A percentile compares a stretch with the other conserved stretches of the same genome.
These are phyloP conservation scores for Wickerhamomyces bisporus DNA, from an alignment of 805 yeast genomes.

Conservation along the genomic window DNA sequence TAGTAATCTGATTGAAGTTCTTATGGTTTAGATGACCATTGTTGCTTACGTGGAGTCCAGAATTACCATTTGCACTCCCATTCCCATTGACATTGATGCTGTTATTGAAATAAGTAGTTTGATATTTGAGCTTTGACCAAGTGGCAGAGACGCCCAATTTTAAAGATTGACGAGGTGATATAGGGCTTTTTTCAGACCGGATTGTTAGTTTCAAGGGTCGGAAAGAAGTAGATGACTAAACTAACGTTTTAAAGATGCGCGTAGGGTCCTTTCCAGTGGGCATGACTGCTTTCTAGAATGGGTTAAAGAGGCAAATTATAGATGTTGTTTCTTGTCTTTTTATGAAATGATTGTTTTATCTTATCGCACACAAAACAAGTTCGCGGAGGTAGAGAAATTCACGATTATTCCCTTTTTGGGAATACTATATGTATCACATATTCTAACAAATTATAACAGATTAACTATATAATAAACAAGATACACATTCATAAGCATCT, in stretches of 20 bases:
- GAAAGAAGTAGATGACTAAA: background rate
- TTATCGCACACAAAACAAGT: too few species aligned
- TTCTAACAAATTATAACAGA: too few species aligned
- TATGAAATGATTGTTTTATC: too few species aligned
- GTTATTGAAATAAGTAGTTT: constrained; percentile 1
- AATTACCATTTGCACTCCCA: background rate
- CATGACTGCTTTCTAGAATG: constrained; percentile 8
- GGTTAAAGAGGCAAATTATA: too few species aligned
- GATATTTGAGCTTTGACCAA: constrained; percentile 24
- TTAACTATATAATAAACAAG: too few species aligned
- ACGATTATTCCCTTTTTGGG: too few species aligned
- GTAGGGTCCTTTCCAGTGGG: constrained; percentile 28
- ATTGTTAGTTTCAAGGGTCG: constrained; percentile 1
- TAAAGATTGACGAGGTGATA: constrained; percentile 17
- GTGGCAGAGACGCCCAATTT: constrained; percentile 22
- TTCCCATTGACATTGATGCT: background rate
- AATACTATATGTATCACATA: too few species aligned
- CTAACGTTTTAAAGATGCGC: constrained; percentile 23
- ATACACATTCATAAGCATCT: too few species aligned
- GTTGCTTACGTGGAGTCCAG: too few species aligned
- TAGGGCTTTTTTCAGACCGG: constrained; percentile 11
- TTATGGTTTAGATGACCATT: constrained; percentile 6
- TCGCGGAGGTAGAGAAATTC: too few species aligned
- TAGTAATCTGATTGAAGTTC: constrained; percentile 14
- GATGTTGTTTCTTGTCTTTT: too few species aligned